These are phyloP conservation scores for Ogataea hybrid DNA, from an alignment of 1,139 yeast genomes.

Conservation along the genomic window DNA sequence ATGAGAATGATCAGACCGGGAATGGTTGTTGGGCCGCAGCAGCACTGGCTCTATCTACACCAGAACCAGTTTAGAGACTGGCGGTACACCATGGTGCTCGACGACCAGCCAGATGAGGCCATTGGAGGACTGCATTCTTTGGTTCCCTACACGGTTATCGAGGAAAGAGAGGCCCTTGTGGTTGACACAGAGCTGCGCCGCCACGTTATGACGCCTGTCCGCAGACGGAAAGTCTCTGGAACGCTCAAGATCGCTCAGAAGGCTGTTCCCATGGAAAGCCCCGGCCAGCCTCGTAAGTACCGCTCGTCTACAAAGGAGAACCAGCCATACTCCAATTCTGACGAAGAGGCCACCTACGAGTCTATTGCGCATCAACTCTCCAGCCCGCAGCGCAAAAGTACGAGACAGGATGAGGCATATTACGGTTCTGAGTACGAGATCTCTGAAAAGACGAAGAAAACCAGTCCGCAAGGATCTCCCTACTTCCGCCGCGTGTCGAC, in stretches of 20 bases:
- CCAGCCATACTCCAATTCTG: constrained; percentile 31
- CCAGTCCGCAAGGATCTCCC: constrained; percentile 19
- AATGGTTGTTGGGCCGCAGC: constrained; percentile 99
- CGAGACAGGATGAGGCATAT: constrained; percentile 12
- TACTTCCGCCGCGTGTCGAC: constrained; percentile 30
- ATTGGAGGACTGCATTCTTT: constrained; percentile 79
- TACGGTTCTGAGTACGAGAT: constrained; percentile 10
- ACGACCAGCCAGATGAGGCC: constrained; percentile 62
- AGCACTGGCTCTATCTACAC: constrained; percentile 95
- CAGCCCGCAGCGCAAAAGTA: constrained; percentile 22
- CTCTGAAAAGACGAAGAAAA: constrained; percentile 7
- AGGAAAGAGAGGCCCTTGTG: constrained; percentile 41
- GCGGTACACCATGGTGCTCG: constrained; percentile 90
- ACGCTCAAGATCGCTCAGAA: constrained; percentile 64
- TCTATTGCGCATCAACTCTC: constrained; percentile 25
- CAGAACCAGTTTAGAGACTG: constrained; percentile 96
- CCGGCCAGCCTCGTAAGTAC: constrained; percentile 92
- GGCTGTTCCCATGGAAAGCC: constrained; percentile 88
- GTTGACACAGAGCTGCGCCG: constrained; percentile 37
- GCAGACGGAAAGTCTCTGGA: constrained; percentile 69
- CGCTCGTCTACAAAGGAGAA: constrained; percentile 28
- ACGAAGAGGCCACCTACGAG: constrained; percentile 33
- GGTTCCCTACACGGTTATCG: constrained; percentile 55
- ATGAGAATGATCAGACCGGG: constrained; percentile 98
- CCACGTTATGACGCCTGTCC: constrained; percentile 66